Conservation (phyloP, 2,329 filamentous ascomycete species). For the Xylaria sp. region DNA sequence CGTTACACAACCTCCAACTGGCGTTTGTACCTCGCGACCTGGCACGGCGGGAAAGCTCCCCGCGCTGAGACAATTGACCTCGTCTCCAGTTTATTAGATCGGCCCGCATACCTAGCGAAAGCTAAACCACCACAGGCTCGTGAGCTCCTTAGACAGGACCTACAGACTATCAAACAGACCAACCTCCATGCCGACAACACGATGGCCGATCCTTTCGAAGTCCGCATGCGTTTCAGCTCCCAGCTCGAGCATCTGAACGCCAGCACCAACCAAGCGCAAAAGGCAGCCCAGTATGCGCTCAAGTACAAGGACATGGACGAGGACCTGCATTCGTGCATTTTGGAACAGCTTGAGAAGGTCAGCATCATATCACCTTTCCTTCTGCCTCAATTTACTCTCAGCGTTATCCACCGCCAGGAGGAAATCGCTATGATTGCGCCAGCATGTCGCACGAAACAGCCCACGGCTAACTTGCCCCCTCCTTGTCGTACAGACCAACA, state of each 20-base stretch:
- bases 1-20: constrained; percentile 4
- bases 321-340: constrained; percentile 95
- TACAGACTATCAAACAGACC: constrained; percentile 1
- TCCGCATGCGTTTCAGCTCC: constrained; percentile 94
- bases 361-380: neutral
- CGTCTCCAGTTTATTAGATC: constrained; percentile 12
- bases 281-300: constrained; percentile 93
- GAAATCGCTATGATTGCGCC: too few relatives aligned
- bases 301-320: constrained; percentile 96
- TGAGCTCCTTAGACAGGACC: neutral
- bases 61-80: constrained; percentile 28
- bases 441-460: neutral
- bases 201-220: constrained; percentile 91
- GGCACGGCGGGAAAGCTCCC: constrained; percentile 30
- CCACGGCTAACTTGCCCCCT: constrained; percentile 23
- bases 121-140: neutral
- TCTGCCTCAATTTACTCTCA: neutral
- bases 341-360: constrained; percentile 92
- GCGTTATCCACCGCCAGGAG: neutral
- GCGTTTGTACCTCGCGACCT: neutral
- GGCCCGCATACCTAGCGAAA: neutral
- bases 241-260: constrained; percentile 93
- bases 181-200: constrained; percentile 32
- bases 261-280: constrained; percentile 86
- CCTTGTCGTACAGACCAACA: constrained; percentile 72